Evolutionary conservation across 495 filamentous ascomycete species (phyloP), one percentile per base, ranked within the genome.

Genomic region (Schizothecium vesticola): DNA sequence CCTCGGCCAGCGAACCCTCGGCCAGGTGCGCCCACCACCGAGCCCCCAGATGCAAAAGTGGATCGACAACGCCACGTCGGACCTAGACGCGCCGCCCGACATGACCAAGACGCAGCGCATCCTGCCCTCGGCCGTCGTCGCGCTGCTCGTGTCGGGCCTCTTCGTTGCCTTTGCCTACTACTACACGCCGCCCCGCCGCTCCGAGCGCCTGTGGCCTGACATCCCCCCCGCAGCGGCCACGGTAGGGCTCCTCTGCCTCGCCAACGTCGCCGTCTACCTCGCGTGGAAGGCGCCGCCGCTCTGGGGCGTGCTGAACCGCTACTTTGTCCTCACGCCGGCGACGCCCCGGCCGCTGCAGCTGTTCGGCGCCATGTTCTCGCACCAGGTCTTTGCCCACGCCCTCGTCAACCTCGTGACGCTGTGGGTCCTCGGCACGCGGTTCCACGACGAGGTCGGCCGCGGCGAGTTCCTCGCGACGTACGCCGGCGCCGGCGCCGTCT

Each of bases 401-500:
- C 71, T 76, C 4, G 69, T 80, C n/a, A 98, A 97, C 73, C 91
- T 94, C 87, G 68, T 82, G 22, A 74, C 84, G 26, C 73, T 86
- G 1, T 85, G 80, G 79, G 76, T 87, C 69, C 68, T 85, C 25
- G 85, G 84, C 43, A 79, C 78, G 12, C 77, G 78, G 0, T 71
- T 95, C 16, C 92, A 97, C 80, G 93, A 97, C 72, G 89, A 97
- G 64, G 85, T 97, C 64, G 94, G 93, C 56, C 86, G 94, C 22
- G 93, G 90, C 55, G 86, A 88, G 68, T 97, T 97, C 78, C 81
- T 99, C 4, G 88, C 89, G 9, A 80, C 96, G 7, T 96, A 92
- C 76, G 71, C 96, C 51, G 78, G 86, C 0, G 81, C 86, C 3
- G 94, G 92, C 56, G 84, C 85, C 0, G 25, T 92, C 13, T 89